A percentile compares a stretch with the other conserved stretches of the same genome.
These are phyloP conservation scores for Testicularia cyperi DNA, from an alignment of 1,284 basidiomycete genomes.

Conservation along the genomic window DNA sequence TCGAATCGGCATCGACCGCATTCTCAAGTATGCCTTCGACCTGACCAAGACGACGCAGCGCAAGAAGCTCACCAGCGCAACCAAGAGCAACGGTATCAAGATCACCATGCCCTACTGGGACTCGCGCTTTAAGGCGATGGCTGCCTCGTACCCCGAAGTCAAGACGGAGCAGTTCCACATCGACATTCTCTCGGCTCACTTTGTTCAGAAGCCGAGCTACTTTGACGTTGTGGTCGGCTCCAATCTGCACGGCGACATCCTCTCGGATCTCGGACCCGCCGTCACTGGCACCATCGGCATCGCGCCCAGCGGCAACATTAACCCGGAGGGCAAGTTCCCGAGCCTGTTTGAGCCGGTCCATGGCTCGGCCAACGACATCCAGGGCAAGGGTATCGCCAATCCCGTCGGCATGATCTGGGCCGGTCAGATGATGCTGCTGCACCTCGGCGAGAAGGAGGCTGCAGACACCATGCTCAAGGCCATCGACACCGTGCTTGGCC, in stretches of 20 bases:
- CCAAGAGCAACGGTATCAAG: constrained; percentile 54
- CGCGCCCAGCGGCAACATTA: constrained; percentile 67
- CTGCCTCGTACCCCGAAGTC: constrained; percentile 66
- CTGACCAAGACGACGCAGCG: constrained; percentile 64
- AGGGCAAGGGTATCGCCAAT: constrained; percentile 53
- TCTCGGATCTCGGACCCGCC: constrained; percentile 67
- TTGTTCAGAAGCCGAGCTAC: constrained; percentile 65
- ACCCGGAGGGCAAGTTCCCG: constrained; percentile 64
- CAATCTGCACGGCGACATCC: constrained; percentile 67
- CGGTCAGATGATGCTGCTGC: constrained; percentile 66
- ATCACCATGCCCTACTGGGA: constrained; percentile 59
- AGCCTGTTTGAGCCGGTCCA: constrained; percentile 63
- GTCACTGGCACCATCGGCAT: constrained; percentile 68
- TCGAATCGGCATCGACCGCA: constrained; percentile 65
- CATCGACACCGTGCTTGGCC: constrained; percentile 62
- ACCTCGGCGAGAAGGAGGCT: constrained; percentile 65
- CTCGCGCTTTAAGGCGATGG: constrained; percentile 63
- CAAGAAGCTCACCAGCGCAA: constrained; percentile 66
- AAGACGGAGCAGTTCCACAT: constrained; percentile 59
- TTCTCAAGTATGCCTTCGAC: constrained; percentile 67
- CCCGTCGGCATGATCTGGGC: constrained; percentile 66
- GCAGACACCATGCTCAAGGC: constrained; percentile 65
- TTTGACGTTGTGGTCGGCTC: constrained; percentile 67
- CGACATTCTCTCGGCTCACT: constrained; percentile 64
- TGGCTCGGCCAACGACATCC: constrained; percentile 30